Evolutionary conservation across 23 red algal genomes (phyloP).

Genomic region (Agarophyton chilense): DNA sequence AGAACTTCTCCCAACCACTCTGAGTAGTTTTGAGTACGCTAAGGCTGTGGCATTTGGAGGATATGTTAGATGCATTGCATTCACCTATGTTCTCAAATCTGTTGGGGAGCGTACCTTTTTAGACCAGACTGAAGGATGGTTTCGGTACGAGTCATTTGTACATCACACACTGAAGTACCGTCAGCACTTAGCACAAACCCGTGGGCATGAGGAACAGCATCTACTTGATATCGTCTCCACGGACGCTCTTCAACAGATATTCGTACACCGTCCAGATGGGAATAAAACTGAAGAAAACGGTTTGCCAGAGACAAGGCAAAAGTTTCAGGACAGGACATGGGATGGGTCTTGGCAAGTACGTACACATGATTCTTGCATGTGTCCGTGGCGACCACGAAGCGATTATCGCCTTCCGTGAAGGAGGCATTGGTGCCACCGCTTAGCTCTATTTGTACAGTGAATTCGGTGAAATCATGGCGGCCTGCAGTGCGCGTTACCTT

Average conservation of each 20-base stretch:
- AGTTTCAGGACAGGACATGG: constrained; percentile 41
- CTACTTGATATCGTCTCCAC: constrained; percentile 52
- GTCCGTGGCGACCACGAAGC: constrained; percentile 83
- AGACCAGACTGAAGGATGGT: background rate
- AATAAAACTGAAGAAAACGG: constrained; percentile 65
- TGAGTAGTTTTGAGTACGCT: constrained; percentile 85
- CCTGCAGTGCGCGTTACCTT: constrained; percentile 41
- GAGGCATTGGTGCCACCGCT: constrained; percentile 70
- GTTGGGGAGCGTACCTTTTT: background rate
- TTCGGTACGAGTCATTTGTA: background rate
- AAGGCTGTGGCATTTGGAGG: constrained; percentile 6
- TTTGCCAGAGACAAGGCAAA: constrained; percentile 68
- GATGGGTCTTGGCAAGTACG: constrained; percentile 69
- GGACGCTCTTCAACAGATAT: constrained; percentile 31
- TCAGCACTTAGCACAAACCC: constrained; percentile 60
- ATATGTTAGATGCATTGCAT: background rate
- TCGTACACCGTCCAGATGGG: constrained; percentile 11
- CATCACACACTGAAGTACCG: constrained; percentile 15
- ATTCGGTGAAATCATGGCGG: constrained; percentile 53
- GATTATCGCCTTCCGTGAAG: constrained; percentile 80
- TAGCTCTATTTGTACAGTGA: constrained; percentile 60
- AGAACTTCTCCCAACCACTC: constrained; percentile 79
- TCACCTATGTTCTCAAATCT: background rate
- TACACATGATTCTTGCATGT: constrained; percentile 90
- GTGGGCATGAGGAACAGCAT: constrained; percentile 59